Conservation (phyloP, 1,284 basidiomycete species). For the Psilocybe mexicana region DNA sequence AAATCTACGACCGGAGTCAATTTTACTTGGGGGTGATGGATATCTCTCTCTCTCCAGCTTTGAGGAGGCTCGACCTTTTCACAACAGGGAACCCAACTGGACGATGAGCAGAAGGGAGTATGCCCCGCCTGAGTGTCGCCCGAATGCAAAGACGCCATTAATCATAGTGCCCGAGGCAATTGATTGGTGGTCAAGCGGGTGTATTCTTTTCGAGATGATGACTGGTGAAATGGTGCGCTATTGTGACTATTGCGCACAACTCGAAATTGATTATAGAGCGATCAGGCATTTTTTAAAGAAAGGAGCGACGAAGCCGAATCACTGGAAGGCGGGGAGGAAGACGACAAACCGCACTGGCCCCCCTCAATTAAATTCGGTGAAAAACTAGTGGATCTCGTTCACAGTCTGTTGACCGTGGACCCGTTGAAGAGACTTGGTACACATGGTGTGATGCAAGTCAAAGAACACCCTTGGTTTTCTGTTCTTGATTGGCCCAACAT, state of each 20-base stretch:
- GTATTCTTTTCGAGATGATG: conserved; percentile 77
- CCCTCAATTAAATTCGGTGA: conserved; percentile 33
- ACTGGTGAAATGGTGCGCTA: conserved; percentile 52
- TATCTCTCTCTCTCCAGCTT: conserved; percentile 77
- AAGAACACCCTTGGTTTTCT: conserved; percentile 39
- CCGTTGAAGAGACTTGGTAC: conserved; percentile 41
- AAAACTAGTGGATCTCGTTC: conserved; percentile 42
- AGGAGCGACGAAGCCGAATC: background rate
- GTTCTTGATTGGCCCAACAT: conserved; percentile 48
- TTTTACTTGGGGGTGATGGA: conserved; percentile 64
- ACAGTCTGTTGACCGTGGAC: conserved; percentile 38
- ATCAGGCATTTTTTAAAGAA: background rate
- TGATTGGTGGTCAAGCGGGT: conserved; percentile 79
- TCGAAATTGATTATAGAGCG: background rate
- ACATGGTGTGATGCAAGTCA: conserved; percentile 31
- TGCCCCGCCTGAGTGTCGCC: conserved; percentile 66
- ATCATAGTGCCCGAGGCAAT: conserved; percentile 43
- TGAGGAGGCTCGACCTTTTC: conserved; percentile 53
- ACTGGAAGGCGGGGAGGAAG: background rate
- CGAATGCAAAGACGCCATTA: conserved; percentile 23
- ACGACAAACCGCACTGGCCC: conserved; percentile 34
- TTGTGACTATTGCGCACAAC: background rate
- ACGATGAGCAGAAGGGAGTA: conserved; percentile 36
- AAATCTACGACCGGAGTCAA: conserved; percentile 87
- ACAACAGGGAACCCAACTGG: conserved; percentile 1